Evolutionary conservation across 2,329 filamentous ascomycete species (phyloP).

Genomic region (Neofusicoccum cordaticola): DNA sequence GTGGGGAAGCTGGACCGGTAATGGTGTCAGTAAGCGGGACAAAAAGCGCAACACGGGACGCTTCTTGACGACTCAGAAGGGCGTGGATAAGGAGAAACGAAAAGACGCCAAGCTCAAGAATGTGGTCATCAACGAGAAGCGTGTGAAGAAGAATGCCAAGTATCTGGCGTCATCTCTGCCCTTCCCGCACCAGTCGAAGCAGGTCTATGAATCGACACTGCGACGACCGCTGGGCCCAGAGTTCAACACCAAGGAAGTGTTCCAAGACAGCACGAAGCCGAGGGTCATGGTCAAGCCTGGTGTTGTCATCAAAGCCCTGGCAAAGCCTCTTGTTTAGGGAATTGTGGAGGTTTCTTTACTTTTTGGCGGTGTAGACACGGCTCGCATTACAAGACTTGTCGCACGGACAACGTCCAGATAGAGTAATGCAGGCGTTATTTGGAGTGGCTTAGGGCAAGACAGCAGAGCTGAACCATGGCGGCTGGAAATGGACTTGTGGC

Average conservation of each 20-base stretch:
- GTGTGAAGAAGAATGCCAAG: slow-evolving; percentile 83
- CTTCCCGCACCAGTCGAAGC: slow-evolving; percentile 80
- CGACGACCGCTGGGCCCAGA: slow-evolving; percentile 86
- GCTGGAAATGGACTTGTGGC: slow-evolving; percentile 1
- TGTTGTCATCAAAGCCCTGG: slow-evolving; percentile 79
- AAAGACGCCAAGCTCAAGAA: slow-evolving; percentile 78
- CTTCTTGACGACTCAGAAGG: slow-evolving; percentile 60
- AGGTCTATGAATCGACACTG: slow-evolving; percentile 88
- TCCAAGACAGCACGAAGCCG: slow-evolving; percentile 86
- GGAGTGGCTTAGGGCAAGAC: neutral
- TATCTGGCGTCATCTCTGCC: slow-evolving; percentile 83
- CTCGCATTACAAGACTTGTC: slow-evolving; percentile 14
- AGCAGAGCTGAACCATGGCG: neutral
- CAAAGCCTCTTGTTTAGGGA: slow-evolving; percentile 62
- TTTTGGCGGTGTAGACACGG: neutral
- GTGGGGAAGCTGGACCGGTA: slow-evolving; percentile 90
- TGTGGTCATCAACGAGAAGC: slow-evolving; percentile 92
- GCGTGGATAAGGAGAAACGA: slow-evolving; percentile 72
- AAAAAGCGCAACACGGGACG: slow-evolving; percentile 51
- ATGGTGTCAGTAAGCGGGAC: slow-evolving; percentile 71
- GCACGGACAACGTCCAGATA: slow-evolving; percentile 11
- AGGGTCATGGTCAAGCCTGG: slow-evolving; percentile 88
- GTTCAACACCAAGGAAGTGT: slow-evolving; percentile 94
- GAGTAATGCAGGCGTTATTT: slow-evolving; percentile 11
- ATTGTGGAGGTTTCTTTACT: neutral